Base-by-base conservation (phyloP, 2,329 filamentous ascomycete species). In the Colletotrichum sp. region DNA sequence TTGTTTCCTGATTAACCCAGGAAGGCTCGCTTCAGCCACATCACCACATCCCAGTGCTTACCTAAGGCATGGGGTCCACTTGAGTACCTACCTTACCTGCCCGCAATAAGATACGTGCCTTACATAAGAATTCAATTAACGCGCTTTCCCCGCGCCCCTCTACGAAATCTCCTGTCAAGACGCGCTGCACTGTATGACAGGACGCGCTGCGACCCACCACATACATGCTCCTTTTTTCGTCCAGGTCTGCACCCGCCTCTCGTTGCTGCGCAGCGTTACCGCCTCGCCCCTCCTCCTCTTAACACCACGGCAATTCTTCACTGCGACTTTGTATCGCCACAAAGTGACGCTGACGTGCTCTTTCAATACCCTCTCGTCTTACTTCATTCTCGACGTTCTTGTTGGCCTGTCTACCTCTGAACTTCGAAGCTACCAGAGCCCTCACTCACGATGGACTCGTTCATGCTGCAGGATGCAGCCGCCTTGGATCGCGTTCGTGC, bases 391-490 rank as follows among this genome's bases (percentile, higher is more conserved):
- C 8, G 30, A 59, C 26, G 60, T 34, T 70, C 30, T 34, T 21
- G 7, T 24, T 52, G n/a, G 21, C 21, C 36, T 48, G 18, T 69
- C 21, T 39, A 18, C 30, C 21, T 64, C 32, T 64, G 28, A n/a
- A 16, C 60, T 36, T 36, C 32, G 32, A 52, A 52, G n/a, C 24
- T 24, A 18, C 9, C 61, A 24, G 34, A 24, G 34, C 48, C 32
- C 43, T 21, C 32, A 32, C 16, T 48, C 69, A 86, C 76, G 78
- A 96, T 97, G 94, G 94, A 96, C 80, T 90, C 89, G 76, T 88
- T 92, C 79, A 92, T 94, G 87, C 91, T 98, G 81, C 92, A 94
- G 85, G 96, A 98, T 89, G 95, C 97, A 85, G 95, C 94, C 79
- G 93, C 94, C 80, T 91, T 92, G 80, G 93, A 98, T 87, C 95